Percentiles rank a stretch among this genome's conserved stretches.
Evolutionary conservation across 2,329 filamentous ascomycete species (phyloP).

Genomic region (Paraconiothyrium sp.): DNA sequence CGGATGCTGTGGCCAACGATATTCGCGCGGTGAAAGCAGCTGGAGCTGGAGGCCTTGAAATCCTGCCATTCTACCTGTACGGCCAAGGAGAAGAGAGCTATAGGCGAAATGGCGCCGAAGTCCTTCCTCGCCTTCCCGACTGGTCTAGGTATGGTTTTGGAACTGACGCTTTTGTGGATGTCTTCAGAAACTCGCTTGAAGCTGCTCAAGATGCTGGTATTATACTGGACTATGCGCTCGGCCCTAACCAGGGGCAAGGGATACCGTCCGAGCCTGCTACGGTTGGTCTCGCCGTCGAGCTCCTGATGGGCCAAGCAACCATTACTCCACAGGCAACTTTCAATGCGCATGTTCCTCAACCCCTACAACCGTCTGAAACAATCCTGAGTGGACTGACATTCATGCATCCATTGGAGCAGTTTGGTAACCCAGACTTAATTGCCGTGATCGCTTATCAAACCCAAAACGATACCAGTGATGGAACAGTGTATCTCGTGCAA

Average conservation of each 20-base stretch:
- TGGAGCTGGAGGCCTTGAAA: slow-evolving; percentile 32
- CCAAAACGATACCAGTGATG: background rate
- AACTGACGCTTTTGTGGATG: slow-evolving; percentile 42
- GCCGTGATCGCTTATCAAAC: slow-evolving; percentile 26
- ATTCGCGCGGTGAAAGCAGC: slow-evolving; percentile 17
- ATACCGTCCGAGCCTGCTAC: slow-evolving; percentile 48
- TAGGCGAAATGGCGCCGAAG: background rate
- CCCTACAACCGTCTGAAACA: slow-evolving; percentile 14
- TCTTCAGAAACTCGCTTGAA: slow-evolving; percentile 40
- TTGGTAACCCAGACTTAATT: slow-evolving; percentile 24
- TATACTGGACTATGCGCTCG: slow-evolving; percentile 58
- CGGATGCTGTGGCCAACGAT: slow-evolving; percentile 20
- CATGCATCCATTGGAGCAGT: slow-evolving; percentile 29
- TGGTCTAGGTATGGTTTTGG: slow-evolving; percentile 56
- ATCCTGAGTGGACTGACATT: slow-evolving; percentile 18
- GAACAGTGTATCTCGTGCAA: slow-evolving; percentile 21
- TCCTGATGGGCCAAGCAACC: slow-evolving; percentile 25
- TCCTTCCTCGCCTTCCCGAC: slow-evolving; percentile 30
- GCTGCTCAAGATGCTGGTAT: slow-evolving; percentile 50
- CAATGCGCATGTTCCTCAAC: slow-evolving; percentile 20
- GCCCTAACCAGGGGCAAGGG: slow-evolving; percentile 60
- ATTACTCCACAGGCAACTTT: slow-evolving; percentile 20
- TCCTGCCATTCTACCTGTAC: slow-evolving; percentile 33
- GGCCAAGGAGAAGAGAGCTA: slow-evolving; percentile 18
- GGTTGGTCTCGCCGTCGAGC: slow-evolving; percentile 26